Percentiles rank a stretch among this genome's conserved stretches.
Evolutionary conservation across 2,329 filamentous ascomycete genomes (phyloP).

Genomic region (Ophiocordyceps camponoti-leonardi): DNA sequence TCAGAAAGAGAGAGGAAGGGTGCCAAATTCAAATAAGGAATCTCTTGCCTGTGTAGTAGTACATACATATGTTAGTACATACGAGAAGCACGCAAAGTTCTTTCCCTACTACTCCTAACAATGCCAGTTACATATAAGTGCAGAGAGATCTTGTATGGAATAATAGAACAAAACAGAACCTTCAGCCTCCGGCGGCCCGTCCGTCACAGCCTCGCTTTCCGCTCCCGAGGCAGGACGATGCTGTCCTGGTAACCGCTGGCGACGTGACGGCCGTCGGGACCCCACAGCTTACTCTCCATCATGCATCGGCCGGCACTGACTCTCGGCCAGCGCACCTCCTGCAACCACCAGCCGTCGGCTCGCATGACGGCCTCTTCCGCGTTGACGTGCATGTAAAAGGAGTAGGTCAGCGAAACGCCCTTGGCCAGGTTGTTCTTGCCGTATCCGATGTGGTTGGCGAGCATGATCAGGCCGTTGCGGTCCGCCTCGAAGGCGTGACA

Average conservation of each 20-base stretch:
- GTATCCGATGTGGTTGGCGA: conserved; percentile 29
- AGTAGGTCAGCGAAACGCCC: conserved; percentile 30
- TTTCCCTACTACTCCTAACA: too few relatives aligned
- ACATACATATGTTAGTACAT: too few relatives aligned
- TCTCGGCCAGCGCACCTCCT: conserved; percentile 31
- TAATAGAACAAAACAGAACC: too few relatives aligned
- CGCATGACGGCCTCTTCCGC: conserved; percentile 29
- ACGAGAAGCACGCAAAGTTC: too few relatives aligned
- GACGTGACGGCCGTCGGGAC: conserved; percentile 31
- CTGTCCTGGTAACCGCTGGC: conserved; percentile 39
- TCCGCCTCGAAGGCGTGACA: conserved; percentile 34
- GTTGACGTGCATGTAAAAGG: conserved; percentile 34
- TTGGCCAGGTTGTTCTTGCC: conserved; percentile 20
- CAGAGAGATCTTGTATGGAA: too few relatives aligned
- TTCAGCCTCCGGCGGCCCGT: too few relatives aligned
- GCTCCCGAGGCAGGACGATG: conserved; percentile 15
- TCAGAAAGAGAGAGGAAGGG: too few relatives aligned
- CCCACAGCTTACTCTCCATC: conserved; percentile 35
- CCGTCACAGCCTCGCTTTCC: neutral
- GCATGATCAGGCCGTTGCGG: conserved; percentile 35
- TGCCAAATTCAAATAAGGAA: too few relatives aligned
- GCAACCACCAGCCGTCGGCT: conserved; percentile 33
- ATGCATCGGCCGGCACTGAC: conserved; percentile 27
- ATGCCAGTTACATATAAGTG: too few relatives aligned
- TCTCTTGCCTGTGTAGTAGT: too few relatives aligned